Conservation (phyloP, 305 asterid species). For the Fraxinus baroniana region DNA sequence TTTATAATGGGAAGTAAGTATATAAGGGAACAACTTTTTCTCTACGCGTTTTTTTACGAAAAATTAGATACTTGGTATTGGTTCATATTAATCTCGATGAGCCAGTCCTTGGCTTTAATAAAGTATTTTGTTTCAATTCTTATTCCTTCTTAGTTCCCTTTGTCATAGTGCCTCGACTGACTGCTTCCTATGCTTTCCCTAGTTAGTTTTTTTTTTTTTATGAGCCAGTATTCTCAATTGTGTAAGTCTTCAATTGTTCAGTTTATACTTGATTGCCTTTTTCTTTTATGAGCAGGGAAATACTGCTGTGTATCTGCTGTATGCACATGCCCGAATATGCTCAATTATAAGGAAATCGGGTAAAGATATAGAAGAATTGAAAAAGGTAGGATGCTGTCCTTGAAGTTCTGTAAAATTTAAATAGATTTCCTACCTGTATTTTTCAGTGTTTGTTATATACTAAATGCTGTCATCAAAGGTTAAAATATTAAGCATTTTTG, state of each 20-base stretch:
- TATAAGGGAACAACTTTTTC: not conserved
- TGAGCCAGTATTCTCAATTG: not conserved
- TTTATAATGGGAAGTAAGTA: not conserved
- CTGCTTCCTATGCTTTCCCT: not conserved
- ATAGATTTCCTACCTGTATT: not conserved
- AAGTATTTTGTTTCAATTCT: not conserved
- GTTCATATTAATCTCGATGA: not conserved
- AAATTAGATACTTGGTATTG: not conserved
- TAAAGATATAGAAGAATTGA: conserved; percentile 70
- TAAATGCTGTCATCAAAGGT: not conserved
- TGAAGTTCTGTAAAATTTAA: not conserved
- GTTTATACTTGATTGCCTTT: conserved; percentile 10
- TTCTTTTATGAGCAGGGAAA: conserved; percentile 64
- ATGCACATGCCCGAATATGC: conserved; percentile 98
- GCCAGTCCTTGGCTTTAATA: not conserved
- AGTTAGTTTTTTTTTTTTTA: not conserved
- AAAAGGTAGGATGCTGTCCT: conserved; percentile 42
- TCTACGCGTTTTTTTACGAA: not conserved
- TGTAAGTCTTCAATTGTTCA: conserved; percentile 1
- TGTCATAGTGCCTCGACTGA: not conserved
- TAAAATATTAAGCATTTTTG: not conserved
- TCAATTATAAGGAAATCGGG: conserved; percentile 88
- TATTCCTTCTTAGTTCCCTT: not conserved
- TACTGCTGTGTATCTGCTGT: conserved; percentile 88
- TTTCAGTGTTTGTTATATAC: not conserved